Evolutionary conservation across 257 asterid species (phyloP).

Genomic region (Primulina huaijiensis): DNA sequence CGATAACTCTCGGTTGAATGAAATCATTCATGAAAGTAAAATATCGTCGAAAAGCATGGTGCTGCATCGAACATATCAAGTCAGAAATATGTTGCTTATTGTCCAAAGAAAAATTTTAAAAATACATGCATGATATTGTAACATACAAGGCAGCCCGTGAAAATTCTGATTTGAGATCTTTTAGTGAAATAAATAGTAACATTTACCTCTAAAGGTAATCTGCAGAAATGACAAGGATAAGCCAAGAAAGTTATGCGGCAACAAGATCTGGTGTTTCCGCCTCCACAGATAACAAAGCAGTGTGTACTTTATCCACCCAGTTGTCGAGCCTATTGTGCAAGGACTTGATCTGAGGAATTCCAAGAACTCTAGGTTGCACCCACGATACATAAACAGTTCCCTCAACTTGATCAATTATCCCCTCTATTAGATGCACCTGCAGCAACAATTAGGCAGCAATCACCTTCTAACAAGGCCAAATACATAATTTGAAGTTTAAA

Average conservation of each 20-base stretch:
- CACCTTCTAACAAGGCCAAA: neutral
- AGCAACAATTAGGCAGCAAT: constrained; percentile 19
- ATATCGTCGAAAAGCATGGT: constrained; percentile 19
- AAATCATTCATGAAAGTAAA: constrained; percentile 20
- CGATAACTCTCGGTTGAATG: constrained; percentile 9
- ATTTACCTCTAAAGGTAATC: constrained; percentile 26
- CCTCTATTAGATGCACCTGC: constrained; percentile 93
- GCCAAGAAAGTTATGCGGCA: constrained; percentile 48
- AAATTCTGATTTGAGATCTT: constrained; percentile 17
- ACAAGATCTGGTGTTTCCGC: constrained; percentile 96
- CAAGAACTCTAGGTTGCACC: constrained; percentile 97
- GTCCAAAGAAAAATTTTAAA: neutral
- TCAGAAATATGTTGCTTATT: constrained; percentile 21
- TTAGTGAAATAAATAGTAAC: constrained; percentile 1
- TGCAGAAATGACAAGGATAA: constrained; percentile 17
- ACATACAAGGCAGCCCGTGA: constrained; percentile 21
- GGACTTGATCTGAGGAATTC: constrained; percentile 79
- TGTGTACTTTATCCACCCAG: constrained; percentile 89
- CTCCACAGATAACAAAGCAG: constrained; percentile 85
- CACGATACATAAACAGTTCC: constrained; percentile 85
- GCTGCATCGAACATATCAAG: constrained; percentile 12
- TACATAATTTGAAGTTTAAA: neutral
- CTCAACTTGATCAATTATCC: constrained; percentile 90
- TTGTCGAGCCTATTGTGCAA: constrained; percentile 74
- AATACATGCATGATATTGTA: constrained; percentile 18